These are phyloP conservation scores for Vigna nakashimae DNA, from an alignment of 306 rosid species.

Conservation along the genomic window DNA sequence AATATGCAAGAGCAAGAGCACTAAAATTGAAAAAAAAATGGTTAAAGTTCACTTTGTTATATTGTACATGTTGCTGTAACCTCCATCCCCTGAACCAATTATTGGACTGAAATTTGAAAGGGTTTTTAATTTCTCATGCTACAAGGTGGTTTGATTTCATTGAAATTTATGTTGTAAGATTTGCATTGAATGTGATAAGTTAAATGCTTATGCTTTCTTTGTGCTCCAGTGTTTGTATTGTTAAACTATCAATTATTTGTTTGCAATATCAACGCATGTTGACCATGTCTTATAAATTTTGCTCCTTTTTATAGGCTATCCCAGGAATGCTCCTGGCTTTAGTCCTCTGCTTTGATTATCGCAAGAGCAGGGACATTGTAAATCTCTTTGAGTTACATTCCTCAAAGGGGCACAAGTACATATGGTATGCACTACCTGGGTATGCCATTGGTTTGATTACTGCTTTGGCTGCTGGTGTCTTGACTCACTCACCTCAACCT, in stretches of 20 bases:
- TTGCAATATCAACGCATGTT: background rate
- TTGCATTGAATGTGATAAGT: constrained; percentile 14
- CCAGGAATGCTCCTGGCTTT: constrained; percentile 97
- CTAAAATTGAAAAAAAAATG: background rate
- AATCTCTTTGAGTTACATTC: constrained; percentile 75
- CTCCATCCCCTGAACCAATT: constrained; percentile 5
- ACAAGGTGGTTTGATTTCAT: constrained; percentile 19
- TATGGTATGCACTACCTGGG: constrained; percentile 98
- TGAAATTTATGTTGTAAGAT: background rate
- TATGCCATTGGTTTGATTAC: constrained; percentile 88
- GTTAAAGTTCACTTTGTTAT: background rate
- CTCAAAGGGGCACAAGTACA: constrained; percentile 94
- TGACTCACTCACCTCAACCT: constrained; percentile 96
- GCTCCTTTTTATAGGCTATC: constrained; percentile 70
- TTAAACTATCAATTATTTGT: background rate
- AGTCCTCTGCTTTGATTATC: constrained; percentile 91
- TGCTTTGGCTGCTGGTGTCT: constrained; percentile 93
- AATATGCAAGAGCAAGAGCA: constrained; percentile 20
- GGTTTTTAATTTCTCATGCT: constrained; percentile 11
- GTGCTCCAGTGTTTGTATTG: background rate
- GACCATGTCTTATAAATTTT: constrained; percentile 8
- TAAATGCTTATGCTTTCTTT: constrained; percentile 19
- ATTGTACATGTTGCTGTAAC: constrained; percentile 20
- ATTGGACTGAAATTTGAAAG: constrained; percentile 19
- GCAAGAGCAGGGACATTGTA: constrained; percentile 74